A percentile compares a stretch with the other conserved stretches of the same genome.
Evolutionary conservation across 2,329 filamentous ascomycete species (phyloP).

Genomic region (Ophiostoma ulmi): DNA sequence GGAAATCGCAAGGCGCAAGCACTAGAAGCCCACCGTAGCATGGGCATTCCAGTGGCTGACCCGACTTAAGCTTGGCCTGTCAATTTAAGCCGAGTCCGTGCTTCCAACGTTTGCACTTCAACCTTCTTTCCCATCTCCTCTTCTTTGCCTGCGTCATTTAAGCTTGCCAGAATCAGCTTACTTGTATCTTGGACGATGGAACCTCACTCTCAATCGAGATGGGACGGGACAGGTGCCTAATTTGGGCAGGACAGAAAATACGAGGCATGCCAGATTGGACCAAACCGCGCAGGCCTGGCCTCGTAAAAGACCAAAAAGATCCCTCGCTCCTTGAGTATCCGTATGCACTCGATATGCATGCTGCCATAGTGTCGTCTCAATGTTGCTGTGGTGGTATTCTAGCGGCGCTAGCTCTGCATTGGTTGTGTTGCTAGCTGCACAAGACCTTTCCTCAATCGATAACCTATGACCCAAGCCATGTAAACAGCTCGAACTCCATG

Average conservation of each 20-base stretch:
- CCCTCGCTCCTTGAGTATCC: no score
- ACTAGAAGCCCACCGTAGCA: neutral
- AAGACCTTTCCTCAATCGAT: neutral
- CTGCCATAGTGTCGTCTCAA: conserved; percentile 1
- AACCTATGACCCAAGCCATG: neutral
- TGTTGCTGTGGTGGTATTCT: neutral
- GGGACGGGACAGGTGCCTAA: neutral
- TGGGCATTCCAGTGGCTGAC: neutral
- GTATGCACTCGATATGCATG: neutral
- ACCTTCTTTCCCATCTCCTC: neutral
- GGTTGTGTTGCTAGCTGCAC: neutral
- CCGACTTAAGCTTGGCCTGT: neutral
- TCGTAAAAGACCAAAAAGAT: no score
- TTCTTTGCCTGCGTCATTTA: neutral
- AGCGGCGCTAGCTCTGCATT: neutral
- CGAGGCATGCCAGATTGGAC: neutral
- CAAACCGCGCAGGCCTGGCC: conserved; percentile 1
- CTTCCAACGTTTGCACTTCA: neutral
- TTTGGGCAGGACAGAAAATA: conserved; percentile 1
- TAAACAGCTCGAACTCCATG: neutral
- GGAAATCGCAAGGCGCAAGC: neutral
- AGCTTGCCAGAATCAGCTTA: no score
- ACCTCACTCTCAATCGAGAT: neutral
- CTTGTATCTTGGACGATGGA: neutral
- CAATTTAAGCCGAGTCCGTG: neutral